These are phyloP conservation scores for Solanum rostratum DNA, from an alignment of 257 asterid species.

Conservation along the genomic window DNA sequence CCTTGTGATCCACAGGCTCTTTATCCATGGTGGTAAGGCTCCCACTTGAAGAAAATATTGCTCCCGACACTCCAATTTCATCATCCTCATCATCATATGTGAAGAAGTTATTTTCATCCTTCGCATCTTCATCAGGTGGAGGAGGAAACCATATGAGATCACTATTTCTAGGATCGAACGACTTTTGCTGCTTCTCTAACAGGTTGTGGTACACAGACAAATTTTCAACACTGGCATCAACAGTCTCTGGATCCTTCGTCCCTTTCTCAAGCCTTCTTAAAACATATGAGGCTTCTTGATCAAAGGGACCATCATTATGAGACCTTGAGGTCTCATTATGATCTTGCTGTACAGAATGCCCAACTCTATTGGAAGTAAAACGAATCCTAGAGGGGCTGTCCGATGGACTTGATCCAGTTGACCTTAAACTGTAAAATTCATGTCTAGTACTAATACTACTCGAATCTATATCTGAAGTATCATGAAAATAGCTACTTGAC, in stretches of 20 bases:
- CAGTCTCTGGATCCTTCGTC: conserved; percentile 23
- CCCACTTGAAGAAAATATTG: conserved; percentile 19
- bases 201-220: conserved; percentile 20
- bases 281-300: conserved; percentile 33
- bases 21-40: conserved; percentile 27
- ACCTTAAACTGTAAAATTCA: conserved; percentile 42
- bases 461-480: conserved; percentile 57
- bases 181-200: conserved; percentile 33
- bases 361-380: conserved; percentile 39
- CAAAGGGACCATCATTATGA: conserved; percentile 28
- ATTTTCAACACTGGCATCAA: conserved; percentile 23
- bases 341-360: conserved; percentile 57
- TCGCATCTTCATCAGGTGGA: conserved; percentile 46
- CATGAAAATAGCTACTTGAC: conserved; percentile 44
- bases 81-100: conserved; percentile 74
- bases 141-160: conserved; percentile 87
- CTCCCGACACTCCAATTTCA: conserved; percentile 47
- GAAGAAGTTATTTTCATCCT: conserved; percentile 44
- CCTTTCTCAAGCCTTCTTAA: conserved; percentile 46
- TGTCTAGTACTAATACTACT: conserved; percentile 64
- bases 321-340: conserved; percentile 32
- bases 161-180: conserved; percentile 56
- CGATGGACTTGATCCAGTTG: conserved; percentile 73
- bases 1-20: conserved; percentile 31
- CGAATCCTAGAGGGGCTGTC: conserved; percentile 71